Evolutionary conservation across 768 basidiomycete species (phyloP).

Genomic region (Russula brevipes): DNA sequence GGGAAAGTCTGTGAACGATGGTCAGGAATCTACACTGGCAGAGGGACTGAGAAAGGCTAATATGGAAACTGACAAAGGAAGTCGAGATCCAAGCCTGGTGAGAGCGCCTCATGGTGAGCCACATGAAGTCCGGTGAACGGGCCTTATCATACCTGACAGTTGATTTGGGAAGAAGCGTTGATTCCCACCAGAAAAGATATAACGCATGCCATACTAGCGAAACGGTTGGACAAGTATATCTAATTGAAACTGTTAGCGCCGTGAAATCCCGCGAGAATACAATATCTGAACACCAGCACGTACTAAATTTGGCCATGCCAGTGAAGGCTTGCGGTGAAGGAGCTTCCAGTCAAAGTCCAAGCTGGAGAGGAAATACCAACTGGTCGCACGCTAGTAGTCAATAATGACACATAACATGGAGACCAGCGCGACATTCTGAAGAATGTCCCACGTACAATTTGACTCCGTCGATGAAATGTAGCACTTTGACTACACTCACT

Average conservation of each 20-base stretch:
- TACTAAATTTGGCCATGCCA: conserved; percentile 2
- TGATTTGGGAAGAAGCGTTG: not conserved
- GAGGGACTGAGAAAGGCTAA: not conserved
- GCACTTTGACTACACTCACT: conserved; percentile 13
- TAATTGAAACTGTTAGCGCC: not conserved
- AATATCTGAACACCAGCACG: not conserved
- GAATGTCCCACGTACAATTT: conserved; percentile 5
- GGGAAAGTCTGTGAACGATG: conserved; percentile 1
- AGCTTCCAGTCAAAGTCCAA: conserved; percentile 18
- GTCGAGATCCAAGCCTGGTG: conserved; percentile 13
- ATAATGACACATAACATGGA: not conserved
- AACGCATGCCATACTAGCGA: conserved; percentile 12
- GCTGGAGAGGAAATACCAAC: conserved; percentile 11
- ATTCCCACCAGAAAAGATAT: conserved; percentile 8
- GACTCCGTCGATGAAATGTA: conserved; percentile 14
- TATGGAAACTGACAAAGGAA: conserved; percentile 3
- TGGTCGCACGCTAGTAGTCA: not conserved
- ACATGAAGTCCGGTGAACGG: not conserved
- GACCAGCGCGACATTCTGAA: not conserved
- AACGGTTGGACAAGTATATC: conserved; percentile 12
- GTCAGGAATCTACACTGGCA: not conserved
- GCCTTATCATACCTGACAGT: conserved; percentile 9
- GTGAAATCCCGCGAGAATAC: not conserved
- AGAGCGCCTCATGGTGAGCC: not conserved
- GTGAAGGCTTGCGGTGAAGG: not conserved